phyloP scores from a whole-genome alignment of 345 rosid genomes.

The Lepidium sativum region DNA sequence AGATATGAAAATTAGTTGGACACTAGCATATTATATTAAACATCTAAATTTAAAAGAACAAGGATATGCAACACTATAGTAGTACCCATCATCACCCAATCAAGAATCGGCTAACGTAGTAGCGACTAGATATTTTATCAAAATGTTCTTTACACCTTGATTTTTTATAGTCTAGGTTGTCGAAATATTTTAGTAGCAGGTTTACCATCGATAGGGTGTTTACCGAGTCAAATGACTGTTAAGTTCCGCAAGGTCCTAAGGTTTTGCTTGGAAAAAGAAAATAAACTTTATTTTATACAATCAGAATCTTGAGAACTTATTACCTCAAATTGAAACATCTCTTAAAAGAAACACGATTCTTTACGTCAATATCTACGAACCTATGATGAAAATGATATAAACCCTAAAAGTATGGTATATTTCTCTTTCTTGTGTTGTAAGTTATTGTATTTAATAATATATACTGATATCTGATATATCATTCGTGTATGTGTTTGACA shows the following conservation, averaged over 20 bases:
- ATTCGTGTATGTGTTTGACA: background rate
- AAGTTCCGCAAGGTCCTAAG: slow-evolving; percentile 1
- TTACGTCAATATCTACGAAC: slow-evolving; percentile 26
- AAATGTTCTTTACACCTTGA: background rate
- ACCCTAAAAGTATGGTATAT: slow-evolving; percentile 40
- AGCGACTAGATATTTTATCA: no score
- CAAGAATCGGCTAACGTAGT: no score
- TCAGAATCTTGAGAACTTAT: slow-evolving; percentile 27
- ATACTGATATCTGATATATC: background rate
- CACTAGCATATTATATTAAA: no score
- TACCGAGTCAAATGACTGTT: slow-evolving; percentile 42
- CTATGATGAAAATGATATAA: slow-evolving; percentile 14
- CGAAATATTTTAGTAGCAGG: slow-evolving; percentile 39
- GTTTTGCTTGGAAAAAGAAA: no score
- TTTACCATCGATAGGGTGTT: slow-evolving; percentile 52
- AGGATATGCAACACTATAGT: no score
- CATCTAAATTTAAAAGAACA: no score
- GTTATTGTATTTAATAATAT: background rate
- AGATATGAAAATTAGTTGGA: no score
- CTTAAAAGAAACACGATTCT: slow-evolving; percentile 35
- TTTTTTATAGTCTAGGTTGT: slow-evolving; percentile 31
- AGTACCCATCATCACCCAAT: no score
- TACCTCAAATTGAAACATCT: slow-evolving; percentile 23
- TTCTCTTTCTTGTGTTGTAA: background rate
- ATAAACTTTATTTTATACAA: slow-evolving; percentile 36